Base-by-base conservation (phyloP, 1,284 basidiomycete species). In the Porogramme epimiltina region DNA sequence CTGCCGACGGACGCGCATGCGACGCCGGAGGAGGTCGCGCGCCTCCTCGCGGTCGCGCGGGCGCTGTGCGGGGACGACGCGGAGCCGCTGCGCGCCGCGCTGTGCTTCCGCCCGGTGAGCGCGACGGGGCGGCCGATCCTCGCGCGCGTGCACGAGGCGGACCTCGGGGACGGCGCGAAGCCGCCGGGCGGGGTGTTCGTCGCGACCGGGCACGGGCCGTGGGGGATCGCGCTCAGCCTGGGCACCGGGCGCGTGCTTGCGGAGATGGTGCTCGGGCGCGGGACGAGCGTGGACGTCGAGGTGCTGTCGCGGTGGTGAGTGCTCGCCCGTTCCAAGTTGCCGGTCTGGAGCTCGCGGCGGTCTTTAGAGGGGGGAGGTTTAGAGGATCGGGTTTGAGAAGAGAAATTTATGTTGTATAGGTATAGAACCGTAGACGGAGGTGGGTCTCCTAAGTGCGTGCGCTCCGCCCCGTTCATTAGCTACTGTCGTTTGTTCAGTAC, bases 91-190 rank as follows among this genome's bases (percentile, higher is more conserved):
- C 43, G 51, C 20, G 47, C 55, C 48, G 64, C 57, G 28, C 53
- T 73, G 47, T 74, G 71, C 55, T 72, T 73, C 58, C 62, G 71
- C 22, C 72, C 70, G 5, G 64, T 73, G 45, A 64, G 62, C 24
- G 59, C 59, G 45, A 68, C 59, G 36, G 67, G 68, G 33, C 53
- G 59, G 28, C 70, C 71, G 13, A 55, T 72, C 38, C 60, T 74
- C 26, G 64, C 64, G 45, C 49, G 54, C 18, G 51, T 73, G 58
- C 55, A 60, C 41, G 60, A 61, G 50, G 59, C 58, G 37, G 61
- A 66, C 42, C 50, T 67, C 23, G 65, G 64, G 28, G 64, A 63
- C 52, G 62, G 62, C 28, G 55, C 57, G 47, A 52, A 56, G 62
- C 62, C 54, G 2, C 36, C 33, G 38, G 59, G 56, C 2, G 58